Conservation (phyloP, 306 rosid genomes). For the Coriaria nepalensis region DNA sequence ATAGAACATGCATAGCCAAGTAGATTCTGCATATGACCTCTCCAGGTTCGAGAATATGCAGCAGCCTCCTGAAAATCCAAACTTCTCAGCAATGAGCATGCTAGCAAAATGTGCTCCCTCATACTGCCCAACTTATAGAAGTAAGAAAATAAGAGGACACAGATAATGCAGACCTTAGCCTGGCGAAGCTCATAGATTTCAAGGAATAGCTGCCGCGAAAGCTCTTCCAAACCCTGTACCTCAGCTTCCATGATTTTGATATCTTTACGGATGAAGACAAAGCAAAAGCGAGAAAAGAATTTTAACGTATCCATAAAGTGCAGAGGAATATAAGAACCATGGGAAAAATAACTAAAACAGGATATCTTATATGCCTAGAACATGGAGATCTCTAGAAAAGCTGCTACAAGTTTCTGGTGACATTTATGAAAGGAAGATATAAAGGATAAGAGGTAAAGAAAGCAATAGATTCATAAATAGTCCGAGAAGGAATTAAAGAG, state of each 20-base stretch:
- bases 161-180: constrained; percentile 55
- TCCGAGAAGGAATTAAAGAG: background rate
- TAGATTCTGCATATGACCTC: constrained; percentile 92
- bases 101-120: too few relatives aligned
- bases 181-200: constrained; percentile 96
- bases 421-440: too few relatives aligned
- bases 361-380: too few relatives aligned
- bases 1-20: constrained; percentile 95
- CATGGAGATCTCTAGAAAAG: too few relatives aligned
- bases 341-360: background rate
- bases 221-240: constrained; percentile 88
- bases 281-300: background rate
- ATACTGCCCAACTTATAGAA: too few relatives aligned
- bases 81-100: background rate
- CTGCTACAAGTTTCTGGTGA: too few relatives aligned
- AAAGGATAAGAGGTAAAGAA: too few relatives aligned
- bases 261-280: constrained; percentile 26
- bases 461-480: too few relatives aligned
- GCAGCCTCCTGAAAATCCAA: constrained; percentile 81
- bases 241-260: constrained; percentile 85
- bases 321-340: constrained; percentile 12
- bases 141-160: background rate
- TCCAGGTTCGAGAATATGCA: constrained; percentile 95
- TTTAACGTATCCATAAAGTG: background rate
- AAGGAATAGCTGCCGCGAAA: constrained; percentile 84